Base-by-base conservation (phyloP, 345 rosid genomes). In the Camelina sativa region DNA sequence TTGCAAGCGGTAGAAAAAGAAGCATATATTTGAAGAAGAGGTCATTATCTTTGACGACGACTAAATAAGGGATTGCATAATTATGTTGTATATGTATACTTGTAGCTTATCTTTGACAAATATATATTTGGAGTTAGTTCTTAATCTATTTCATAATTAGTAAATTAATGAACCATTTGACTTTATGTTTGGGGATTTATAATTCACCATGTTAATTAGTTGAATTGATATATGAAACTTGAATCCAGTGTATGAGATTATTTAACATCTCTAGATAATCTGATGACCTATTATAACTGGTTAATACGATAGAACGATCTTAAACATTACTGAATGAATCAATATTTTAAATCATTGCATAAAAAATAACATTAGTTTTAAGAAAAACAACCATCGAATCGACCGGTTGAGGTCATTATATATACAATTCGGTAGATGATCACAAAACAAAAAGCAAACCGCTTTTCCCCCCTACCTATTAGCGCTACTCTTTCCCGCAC, bases 1-100 rank as follows among this genome's bases (percentile, higher is more conserved):
- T 76, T 56, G 65, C 38, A 47, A 76, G 66, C 23, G 64, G 67
- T 64, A 76, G 67, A 37, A 28, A 28, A 28, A 63, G 71, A 56
- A 56, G 60, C 66, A 56, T 48, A 7, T 41, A 46, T 55, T 46
- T 76, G 65, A 76, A 54, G 65, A 69, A 56, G 71, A 69, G 59
- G 35, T 62, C 75, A 48, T 70, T 76, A 56, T 76, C 76, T 55
- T 55, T 47, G 48, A 57, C 3, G 19, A 66, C 16, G 37, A 65
- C n/a, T n/a, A 65, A 13, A 9, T 35, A 74, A 62, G 19, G 30
- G 38, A 20, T 7, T 76, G 28, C 1, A 19, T 11, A 11, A 20
- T 41, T 44, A 7, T 68, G 43, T 55, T 60, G 17, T 65, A 19
- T 9, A 19, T 41, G 17, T 65, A 19, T 9, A 19, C 32, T 6